phyloP scores from a whole-genome alignment of 192 early-diverging fungal species.

The Coemansia sp. region DNA sequence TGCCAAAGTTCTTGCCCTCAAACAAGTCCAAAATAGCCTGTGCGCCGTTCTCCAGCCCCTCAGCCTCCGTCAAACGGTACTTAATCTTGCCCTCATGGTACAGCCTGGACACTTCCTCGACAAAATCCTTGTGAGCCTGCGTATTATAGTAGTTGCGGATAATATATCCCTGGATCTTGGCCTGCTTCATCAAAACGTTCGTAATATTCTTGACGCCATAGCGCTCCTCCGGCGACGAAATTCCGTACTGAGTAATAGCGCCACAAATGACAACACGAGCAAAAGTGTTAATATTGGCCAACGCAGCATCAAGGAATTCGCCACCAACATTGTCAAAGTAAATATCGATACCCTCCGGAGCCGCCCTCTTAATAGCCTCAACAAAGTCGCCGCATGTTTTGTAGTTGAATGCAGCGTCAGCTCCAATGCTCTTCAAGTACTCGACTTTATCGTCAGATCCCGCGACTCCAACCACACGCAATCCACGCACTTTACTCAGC shows the following conservation, averaged over 20 bases:
- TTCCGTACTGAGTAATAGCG: slow-evolving; percentile 75
- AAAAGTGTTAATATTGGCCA: slow-evolving; percentile 64
- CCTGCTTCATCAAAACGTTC: slow-evolving; percentile 59
- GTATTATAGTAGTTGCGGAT: slow-evolving; percentile 58
- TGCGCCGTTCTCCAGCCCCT: slow-evolving; percentile 71
- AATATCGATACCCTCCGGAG: slow-evolving; percentile 86
- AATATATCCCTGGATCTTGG: slow-evolving; percentile 72
- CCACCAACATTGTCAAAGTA: slow-evolving; percentile 89
- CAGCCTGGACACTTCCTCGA: slow-evolving; percentile 61
- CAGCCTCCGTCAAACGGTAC: slow-evolving; percentile 61
- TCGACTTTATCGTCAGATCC: slow-evolving; percentile 84
- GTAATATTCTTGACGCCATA: slow-evolving; percentile 65
- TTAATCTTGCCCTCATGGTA: slow-evolving; percentile 64
- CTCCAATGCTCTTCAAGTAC: slow-evolving; percentile 70
- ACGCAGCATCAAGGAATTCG: slow-evolving; percentile 74
- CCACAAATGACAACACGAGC: slow-evolving; percentile 76
- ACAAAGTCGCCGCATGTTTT: slow-evolving; percentile 64
- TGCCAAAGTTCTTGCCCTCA: slow-evolving; percentile 72
- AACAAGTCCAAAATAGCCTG: slow-evolving; percentile 67
- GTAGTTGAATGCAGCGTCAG: slow-evolving; percentile 93
- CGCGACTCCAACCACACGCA: slow-evolving; percentile 82
- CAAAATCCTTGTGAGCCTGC: slow-evolving; percentile 56
- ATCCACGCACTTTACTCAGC: slow-evolving; percentile 73
- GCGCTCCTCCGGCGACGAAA: slow-evolving; percentile 41
- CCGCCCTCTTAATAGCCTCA: slow-evolving; percentile 60